phyloP scores from a whole-genome alignment of 768 basidiomycete species.

The Leccinellum albellum region DNA sequence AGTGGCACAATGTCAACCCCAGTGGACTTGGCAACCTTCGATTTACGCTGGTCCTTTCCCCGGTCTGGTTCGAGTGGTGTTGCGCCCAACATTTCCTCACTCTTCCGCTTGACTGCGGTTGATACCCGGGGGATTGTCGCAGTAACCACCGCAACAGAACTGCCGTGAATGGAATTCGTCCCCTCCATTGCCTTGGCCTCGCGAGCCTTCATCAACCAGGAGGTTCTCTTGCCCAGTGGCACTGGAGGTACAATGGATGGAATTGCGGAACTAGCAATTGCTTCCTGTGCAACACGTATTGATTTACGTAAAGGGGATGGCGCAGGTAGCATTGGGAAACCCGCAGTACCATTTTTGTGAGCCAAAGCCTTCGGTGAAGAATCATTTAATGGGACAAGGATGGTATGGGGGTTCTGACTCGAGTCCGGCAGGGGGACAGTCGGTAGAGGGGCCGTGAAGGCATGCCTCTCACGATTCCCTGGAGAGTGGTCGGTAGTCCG shows the following conservation, averaged over 20 bases:
- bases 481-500: conserved; percentile 1
- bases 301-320: conserved; percentile 71
- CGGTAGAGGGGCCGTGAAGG: conserved; percentile 24
- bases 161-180: conserved; percentile 30
- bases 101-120: conserved; percentile 60
- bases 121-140: conserved; percentile 12
- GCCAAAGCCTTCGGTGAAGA: conserved; percentile 23
- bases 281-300: conserved; percentile 47
- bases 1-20: conserved; percentile 33
- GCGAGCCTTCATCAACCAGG: conserved; percentile 76
- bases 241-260: conserved; percentile 38
- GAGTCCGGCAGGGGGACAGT: conserved; percentile 9
- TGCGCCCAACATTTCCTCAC: conserved; percentile 43
- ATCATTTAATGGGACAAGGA: conserved; percentile 36
- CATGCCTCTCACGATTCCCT: conserved; percentile 12
- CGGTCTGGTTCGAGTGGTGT: conserved; percentile 10
- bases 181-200: conserved; percentile 67
- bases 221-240: conserved; percentile 61
- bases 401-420: conserved; percentile 11
- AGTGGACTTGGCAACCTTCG: conserved; percentile 48
- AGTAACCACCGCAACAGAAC: conserved; percentile 2
- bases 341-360: conserved; percentile 40
- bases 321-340: conserved; percentile 63
- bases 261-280: conserved; percentile 31
- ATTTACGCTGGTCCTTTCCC: conserved; percentile 41